Evolutionary conservation across 2,329 filamentous ascomycete species (phyloP).

Genomic region (Venturia asperata): DNA sequence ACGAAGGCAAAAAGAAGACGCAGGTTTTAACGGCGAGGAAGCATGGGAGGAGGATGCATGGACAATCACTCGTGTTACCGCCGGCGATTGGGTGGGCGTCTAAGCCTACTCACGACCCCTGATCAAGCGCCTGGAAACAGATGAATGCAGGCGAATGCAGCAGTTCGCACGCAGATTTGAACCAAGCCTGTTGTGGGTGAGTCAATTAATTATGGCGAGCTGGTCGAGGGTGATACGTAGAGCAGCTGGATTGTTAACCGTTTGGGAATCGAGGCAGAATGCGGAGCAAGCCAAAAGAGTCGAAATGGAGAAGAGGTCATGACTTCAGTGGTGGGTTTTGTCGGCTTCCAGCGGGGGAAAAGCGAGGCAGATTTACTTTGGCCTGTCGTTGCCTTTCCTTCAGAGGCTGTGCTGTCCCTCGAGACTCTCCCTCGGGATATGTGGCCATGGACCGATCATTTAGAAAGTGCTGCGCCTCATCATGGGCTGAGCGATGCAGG

Average conservation of each 20-base stretch:
- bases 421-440: background rate
- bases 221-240: background rate
- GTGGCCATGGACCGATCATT: background rate
- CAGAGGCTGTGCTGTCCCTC: conserved; percentile 5
- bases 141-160: background rate
- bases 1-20: background rate
- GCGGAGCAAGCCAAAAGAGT: background rate
- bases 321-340: background rate
- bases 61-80: background rate
- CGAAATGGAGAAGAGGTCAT: background rate
- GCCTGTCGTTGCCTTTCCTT: background rate
- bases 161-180: background rate
- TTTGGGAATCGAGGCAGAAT: background rate
- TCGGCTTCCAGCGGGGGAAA: background rate
- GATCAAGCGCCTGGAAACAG: background rate
- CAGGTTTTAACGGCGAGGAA: background rate
- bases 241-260: background rate
- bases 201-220: background rate
- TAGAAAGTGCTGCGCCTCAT: background rate
- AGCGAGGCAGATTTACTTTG: conserved; percentile 1
- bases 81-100: conserved; percentile 4
- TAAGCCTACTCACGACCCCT: conserved; percentile 3
- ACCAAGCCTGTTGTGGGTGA: background rate
- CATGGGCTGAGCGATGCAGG: conserved; percentile 1
- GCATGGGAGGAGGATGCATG: background rate